These are phyloP conservation scores for Podospora fimiseda DNA, from an alignment of 495 filamentous ascomycete genomes.

Conservation along the genomic window DNA sequence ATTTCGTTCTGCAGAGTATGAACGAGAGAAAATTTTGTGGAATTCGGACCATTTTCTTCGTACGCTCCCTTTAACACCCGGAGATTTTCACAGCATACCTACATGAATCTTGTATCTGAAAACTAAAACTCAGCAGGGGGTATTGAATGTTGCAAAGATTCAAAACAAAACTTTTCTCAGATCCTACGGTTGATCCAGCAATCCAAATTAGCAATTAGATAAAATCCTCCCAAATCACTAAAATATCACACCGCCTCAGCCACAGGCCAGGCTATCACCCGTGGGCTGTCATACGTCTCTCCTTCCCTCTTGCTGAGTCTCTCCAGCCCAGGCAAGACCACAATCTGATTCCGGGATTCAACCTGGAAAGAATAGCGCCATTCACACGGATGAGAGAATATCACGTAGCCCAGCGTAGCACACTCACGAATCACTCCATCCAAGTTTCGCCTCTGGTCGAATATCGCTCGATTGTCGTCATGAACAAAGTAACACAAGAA, in stretches of 20 bases:
- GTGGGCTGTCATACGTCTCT: background rate
- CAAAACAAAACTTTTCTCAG: no score
- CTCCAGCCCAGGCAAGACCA: constrained; percentile 6
- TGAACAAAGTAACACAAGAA: constrained; percentile 1
- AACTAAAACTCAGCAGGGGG: no score
- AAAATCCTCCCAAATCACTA: no score
- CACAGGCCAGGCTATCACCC: background rate
- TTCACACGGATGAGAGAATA: constrained; percentile 8
- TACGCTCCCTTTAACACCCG: no score
- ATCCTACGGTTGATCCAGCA: no score
- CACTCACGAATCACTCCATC: background rate
- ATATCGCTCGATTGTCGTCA: background rate
- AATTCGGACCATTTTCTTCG: no score
- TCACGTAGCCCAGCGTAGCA: constrained; percentile 1
- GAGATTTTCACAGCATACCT: no score
- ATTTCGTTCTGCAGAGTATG: no score
- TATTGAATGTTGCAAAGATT: no score
- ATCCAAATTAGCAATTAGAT: no score
- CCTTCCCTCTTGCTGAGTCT: constrained; percentile 1
- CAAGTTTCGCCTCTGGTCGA: background rate
- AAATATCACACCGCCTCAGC: background rate
- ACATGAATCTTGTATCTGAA: no score
- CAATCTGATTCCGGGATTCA: background rate
- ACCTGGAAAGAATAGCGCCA: background rate
- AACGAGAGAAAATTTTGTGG: no score